Evolutionary conservation across 148 eudicot genomes (phyloP), one percentile per base, ranked within the genome.

Genomic region (Rhododendron simsii): DNA sequence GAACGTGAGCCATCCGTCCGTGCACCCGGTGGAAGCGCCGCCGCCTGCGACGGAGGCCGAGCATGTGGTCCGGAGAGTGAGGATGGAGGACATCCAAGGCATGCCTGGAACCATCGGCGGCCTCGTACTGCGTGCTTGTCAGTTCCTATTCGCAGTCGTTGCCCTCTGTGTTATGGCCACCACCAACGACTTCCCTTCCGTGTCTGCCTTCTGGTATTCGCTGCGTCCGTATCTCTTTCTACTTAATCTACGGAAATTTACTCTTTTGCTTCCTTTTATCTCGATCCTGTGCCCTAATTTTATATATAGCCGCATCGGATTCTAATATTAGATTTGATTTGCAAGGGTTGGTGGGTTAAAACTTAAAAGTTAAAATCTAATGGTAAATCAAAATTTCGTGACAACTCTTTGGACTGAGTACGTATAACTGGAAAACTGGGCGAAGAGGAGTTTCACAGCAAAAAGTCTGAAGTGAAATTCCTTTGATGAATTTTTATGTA

Each of bases 1-100:
- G 93, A 92, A 86, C 71, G 89, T 94, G 89, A 94, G 96, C 88
- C 94, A 84, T 67, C 93, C 93, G 78, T 87, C 94, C 88, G 94
- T 95, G 78, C 96, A 95, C 78, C 98, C 96, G 33, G 93, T 94
- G 61, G 96, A 92, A 83, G 93, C 93, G 81, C 94, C 95, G 85
- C 94, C 89, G 79, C 78, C 92, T 41, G 89, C 86, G 74, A 91
- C 92, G 69, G 96, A 91, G 77, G 94, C 91, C 9, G 93, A 87
- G 44, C 85, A 85, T 51, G 88, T 73, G 20, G 76, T 30, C 78
- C 93, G 92, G 23, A 83, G 94, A 67, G 88, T 92, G 33, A 90
- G 96, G 87, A 95, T 94, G 95, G 93, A 91, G 90, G 94, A 94
- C 76, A 87, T 94, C 61, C 96, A 90, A 78, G 95, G 98, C 48